Evolutionary conservation across 352 stramenopile species (phyloP), one percentile per base, ranked within the genome.

Genomic region (Peronosclerospora sorghi): DNA sequence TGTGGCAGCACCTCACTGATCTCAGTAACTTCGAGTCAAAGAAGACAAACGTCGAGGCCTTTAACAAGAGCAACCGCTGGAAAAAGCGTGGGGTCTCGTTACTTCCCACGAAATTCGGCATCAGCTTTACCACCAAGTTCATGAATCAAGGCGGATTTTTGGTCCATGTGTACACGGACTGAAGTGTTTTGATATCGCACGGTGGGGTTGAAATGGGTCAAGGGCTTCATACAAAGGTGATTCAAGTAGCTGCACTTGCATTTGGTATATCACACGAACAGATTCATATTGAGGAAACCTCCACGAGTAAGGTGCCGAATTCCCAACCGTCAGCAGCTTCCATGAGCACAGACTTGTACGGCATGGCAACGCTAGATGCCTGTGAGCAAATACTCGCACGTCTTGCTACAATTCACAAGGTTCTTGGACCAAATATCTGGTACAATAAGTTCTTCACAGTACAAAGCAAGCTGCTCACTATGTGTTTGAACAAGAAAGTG

Each of bases 201-300:
- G 93, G 95, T 20, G 95, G 94, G 19, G 96, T 95, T n/a, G 95
- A 98, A 68, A 98, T 98, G 94, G 93, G 94, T 21, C 94, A 98
- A 64, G 95, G 94, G 8, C 60, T 98, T 5, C 89, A 98, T 62
- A 98, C 94, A 1, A 98, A 98, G 62, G 86, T 94, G 39, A 86
- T 87, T 32, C 77, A 89, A 41, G 70, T 89, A 28, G 72, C 88
- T 13, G 93, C 94, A 17, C 78, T 92, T 19, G 86, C 85, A 13
- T 97, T 98, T 62, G 80, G 74, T 1, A 96, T 97, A 35, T 65
- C 86, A 1, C 62, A 96, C n/a, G 73, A 93, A 6, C 56, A 86
- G 45, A 87, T 98, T 0, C 93, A 96, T 54, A 82, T 98, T 7
- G 87, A 96, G 12, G 92, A 98, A 44, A 97, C 86, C 5, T 90